Base-by-base conservation (phyloP, 2,329 filamentous ascomycete species). In the Westerdykella aurantiaca region DNA sequence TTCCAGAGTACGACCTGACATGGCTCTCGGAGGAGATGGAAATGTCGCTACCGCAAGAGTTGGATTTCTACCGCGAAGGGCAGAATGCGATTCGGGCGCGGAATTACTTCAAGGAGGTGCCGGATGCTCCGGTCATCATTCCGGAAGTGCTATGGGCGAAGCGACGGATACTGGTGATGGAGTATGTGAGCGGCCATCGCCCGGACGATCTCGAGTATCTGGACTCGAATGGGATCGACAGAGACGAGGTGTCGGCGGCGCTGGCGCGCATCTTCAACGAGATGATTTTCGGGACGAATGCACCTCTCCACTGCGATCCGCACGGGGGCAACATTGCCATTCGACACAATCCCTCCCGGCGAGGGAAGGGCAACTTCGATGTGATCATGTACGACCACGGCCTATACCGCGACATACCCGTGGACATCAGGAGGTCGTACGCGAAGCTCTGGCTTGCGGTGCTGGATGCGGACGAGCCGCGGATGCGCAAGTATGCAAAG, bases 401-500 rank as follows among this genome's bases (percentile, higher is more conserved):
- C 2, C 77, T 98, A 2, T 98, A 98, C 69, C 86, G 94, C 45
- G 88, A 95, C 55, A 97, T 97, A 41, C 87, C 90, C 0, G 73
- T 82, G 44, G 71, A 80, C 1, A 70, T 96, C 22, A 83, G 89
- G 41, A 81, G 89, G 18, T 87, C 85, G 14, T 98, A 98, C 59
- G 93, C 93, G 41, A 95, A 96, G 68, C 85, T 98, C 64, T 98
- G 93, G 93, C 81, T 98, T 10, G 90, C 93, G 5, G 88, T 98
- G 18, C 85, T 98, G 41, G 88, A 97, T 55, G 85, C 86, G 0
- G 88, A 98, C 60, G 84, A 95, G 69, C 69, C 76, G 3, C 75
- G 77, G 16, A 98, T 98, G 93, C 85, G 88, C 53, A 82, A 83
- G 57, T 95, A 95, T 64, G 85, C 91, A 2, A 80, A 84, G 55